phyloP scores from a whole-genome alignment of 1,284 basidiomycete species.

The Trichosporon asahii region DNA sequence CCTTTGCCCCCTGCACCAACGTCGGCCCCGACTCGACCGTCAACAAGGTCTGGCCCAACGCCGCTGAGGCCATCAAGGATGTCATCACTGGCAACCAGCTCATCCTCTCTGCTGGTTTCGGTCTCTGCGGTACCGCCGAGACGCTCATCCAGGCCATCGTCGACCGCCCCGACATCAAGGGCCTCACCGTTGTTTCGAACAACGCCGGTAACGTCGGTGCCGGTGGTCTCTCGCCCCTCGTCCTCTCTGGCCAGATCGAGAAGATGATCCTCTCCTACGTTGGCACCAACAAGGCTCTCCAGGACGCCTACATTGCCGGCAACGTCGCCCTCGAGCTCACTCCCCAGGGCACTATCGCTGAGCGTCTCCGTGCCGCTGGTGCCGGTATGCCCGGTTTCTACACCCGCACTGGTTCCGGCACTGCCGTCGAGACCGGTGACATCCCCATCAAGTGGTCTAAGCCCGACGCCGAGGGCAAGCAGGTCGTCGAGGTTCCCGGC shows the following conservation, averaged over 20 bases:
- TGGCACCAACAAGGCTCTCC: slow-evolving; percentile 58
- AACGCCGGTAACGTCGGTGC: slow-evolving; percentile 74
- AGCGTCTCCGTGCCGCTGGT: slow-evolving; percentile 84
- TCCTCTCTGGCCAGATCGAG: slow-evolving; percentile 67
- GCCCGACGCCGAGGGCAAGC: slow-evolving; percentile 39
- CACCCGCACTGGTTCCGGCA: slow-evolving; percentile 86
- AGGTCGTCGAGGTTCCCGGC: slow-evolving; percentile 62
- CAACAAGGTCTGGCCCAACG: slow-evolving; percentile 70
- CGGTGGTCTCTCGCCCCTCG: slow-evolving; percentile 73
- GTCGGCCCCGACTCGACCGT: slow-evolving; percentile 32
- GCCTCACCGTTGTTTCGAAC: slow-evolving; percentile 82
- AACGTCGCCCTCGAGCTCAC: slow-evolving; percentile 80
- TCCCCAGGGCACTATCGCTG: slow-evolving; percentile 88
- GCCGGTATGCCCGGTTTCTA: slow-evolving; percentile 95
- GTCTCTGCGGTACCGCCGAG: slow-evolving; percentile 58
- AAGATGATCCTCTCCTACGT: slow-evolving; percentile 87
- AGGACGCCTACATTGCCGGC: slow-evolving; percentile 69
- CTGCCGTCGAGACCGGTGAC: slow-evolving; percentile 68
- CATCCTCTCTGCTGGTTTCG: slow-evolving; percentile 69
- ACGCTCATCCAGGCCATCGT: slow-evolving; percentile 78
- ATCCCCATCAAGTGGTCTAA: slow-evolving; percentile 59
- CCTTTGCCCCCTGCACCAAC: slow-evolving; percentile 21
- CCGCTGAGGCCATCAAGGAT: slow-evolving; percentile 75
- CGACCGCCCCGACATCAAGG: slow-evolving; percentile 65
- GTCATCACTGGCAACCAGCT: slow-evolving; percentile 69